Conservation (phyloP, 2,329 filamentous ascomycete genomes). For the Verticillium longisporum region DNA sequence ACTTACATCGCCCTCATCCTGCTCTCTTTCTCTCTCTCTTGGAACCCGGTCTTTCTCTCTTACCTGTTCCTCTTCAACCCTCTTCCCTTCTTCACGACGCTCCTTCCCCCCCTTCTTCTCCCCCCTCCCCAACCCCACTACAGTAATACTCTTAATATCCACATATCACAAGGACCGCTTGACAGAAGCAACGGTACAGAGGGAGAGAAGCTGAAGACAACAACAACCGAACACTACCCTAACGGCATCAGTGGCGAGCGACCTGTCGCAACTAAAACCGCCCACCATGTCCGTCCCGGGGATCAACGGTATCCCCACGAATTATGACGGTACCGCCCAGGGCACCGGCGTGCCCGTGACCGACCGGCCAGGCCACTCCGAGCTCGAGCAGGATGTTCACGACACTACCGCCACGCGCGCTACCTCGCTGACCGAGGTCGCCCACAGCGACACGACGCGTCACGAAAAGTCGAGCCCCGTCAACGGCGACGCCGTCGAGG, state of each 20-base stretch:
- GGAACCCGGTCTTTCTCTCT: background rate
- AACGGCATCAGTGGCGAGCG: background rate
- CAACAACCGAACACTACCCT: background rate
- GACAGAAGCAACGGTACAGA: background rate
- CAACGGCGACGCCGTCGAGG: slow-evolving; percentile 4
- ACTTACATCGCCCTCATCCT: background rate
- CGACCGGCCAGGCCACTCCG: slow-evolving; percentile 17
- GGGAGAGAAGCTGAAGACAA: background rate
- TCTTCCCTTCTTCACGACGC: background rate
- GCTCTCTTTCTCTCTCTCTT: background rate
- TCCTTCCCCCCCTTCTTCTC: background rate
- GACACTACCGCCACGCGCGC: slow-evolving; percentile 24
- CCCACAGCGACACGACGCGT: slow-evolving; percentile 16
- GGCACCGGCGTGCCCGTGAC: slow-evolving; percentile 28
- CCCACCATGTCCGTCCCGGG: slow-evolving; percentile 33
- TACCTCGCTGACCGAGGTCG: slow-evolving; percentile 29
- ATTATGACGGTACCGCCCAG: slow-evolving; percentile 42
- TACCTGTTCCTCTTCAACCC: background rate
- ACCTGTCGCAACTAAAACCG: slow-evolving; percentile 1
- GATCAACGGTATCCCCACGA: slow-evolving; percentile 31
- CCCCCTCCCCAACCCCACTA: background rate
- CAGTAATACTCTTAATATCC: background rate
- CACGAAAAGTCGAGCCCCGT: slow-evolving; percentile 13
- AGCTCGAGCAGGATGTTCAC: slow-evolving; percentile 17
- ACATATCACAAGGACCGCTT: background rate